phyloP scores from a whole-genome alignment of 192 early-diverging fungal genomes.

The Backusella luteola region DNA sequence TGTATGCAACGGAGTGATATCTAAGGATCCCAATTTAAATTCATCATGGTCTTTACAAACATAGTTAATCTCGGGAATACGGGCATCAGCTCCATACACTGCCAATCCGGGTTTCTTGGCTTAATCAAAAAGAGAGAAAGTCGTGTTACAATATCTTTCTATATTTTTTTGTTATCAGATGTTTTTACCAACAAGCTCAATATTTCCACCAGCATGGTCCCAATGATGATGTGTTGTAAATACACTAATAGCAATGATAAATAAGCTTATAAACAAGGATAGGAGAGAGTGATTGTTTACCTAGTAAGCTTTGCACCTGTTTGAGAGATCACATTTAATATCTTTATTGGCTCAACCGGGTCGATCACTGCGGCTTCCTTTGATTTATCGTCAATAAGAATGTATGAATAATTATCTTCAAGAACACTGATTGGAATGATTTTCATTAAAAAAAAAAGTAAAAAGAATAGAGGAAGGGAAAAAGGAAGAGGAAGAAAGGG shows the following conservation, averaged over 20 bases:
- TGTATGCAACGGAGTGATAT: slow-evolving; percentile 72
- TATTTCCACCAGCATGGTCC: slow-evolving; percentile 88
- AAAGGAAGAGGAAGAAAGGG: background rate
- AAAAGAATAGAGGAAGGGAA: background rate
- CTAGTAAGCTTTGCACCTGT: slow-evolving; percentile 50
- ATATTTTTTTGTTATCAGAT: no score
- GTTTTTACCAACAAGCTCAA: slow-evolving; percentile 42
- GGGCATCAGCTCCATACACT: slow-evolving; percentile 85
- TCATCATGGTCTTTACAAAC: slow-evolving; percentile 68
- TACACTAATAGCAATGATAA: slow-evolving; percentile 33
- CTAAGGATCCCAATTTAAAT: slow-evolving; percentile 75
- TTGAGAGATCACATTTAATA: slow-evolving; percentile 54
- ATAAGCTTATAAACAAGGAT: background rate
- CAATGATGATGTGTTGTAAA: slow-evolving; percentile 88
- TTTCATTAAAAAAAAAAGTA: slow-evolving; percentile 42
- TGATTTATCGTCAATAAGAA: slow-evolving; percentile 71
- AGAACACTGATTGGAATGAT: slow-evolving; percentile 65
- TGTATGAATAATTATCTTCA: slow-evolving; percentile 87
- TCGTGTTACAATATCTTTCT: background rate
- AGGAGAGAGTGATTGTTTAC: slow-evolving; percentile 1
- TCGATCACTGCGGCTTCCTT: slow-evolving; percentile 76
- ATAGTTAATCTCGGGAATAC: slow-evolving; percentile 78
- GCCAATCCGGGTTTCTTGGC: slow-evolving; percentile 54
- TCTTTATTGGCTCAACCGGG: slow-evolving; percentile 80
- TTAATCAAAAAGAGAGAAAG: background rate